Percentiles rank a stretch among this genome's conserved stretches.
Evolutionary conservation across 1,284 basidiomycete species (phyloP).

Genomic region (Boletus sp.): DNA sequence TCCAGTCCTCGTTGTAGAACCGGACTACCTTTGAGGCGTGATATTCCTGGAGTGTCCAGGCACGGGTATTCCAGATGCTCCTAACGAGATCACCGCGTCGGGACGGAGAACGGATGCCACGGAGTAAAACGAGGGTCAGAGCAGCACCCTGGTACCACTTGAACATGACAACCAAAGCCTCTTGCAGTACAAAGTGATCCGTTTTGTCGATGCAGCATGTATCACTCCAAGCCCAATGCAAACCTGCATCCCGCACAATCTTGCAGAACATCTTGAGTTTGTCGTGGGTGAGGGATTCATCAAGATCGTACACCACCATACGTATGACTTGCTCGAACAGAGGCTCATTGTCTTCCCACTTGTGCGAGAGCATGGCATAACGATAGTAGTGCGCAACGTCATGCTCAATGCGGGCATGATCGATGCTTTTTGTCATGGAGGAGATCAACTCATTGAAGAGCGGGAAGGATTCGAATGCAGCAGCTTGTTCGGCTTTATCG

Average conservation of each 20-base stretch:
- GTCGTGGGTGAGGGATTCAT: not conserved
- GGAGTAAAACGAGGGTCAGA: slow-evolving; percentile 1
- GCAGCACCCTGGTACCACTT: slow-evolving; percentile 8
- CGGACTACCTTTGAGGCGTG: not conserved
- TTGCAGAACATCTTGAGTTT: not conserved
- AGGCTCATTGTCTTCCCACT: not conserved
- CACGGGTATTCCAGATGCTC: slow-evolving; percentile 8
- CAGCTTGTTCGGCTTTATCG: not conserved
- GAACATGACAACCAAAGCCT: slow-evolving; percentile 8
- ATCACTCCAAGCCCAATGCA: not conserved
- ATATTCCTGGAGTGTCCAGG: slow-evolving; percentile 9
- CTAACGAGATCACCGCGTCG: not conserved
- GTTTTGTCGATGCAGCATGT: not conserved
- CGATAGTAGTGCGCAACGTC: not conserved
- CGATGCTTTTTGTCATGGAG: not conserved
- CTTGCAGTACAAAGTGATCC: not conserved
- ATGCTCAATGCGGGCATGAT: not conserved
- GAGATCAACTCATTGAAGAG: slow-evolving; percentile 3
- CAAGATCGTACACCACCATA: slow-evolving; percentile 1
- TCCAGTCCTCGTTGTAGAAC: slow-evolving; percentile 1
- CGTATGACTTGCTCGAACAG: slow-evolving; percentile 1
- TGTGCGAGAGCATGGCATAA: slow-evolving; percentile 10
- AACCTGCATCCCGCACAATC: not conserved
- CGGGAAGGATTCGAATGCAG: not conserved
- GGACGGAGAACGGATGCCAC: slow-evolving; percentile 2